Conservation (phyloP, 768 basidiomycete species). For the Cystobasidium ongulense region DNA sequence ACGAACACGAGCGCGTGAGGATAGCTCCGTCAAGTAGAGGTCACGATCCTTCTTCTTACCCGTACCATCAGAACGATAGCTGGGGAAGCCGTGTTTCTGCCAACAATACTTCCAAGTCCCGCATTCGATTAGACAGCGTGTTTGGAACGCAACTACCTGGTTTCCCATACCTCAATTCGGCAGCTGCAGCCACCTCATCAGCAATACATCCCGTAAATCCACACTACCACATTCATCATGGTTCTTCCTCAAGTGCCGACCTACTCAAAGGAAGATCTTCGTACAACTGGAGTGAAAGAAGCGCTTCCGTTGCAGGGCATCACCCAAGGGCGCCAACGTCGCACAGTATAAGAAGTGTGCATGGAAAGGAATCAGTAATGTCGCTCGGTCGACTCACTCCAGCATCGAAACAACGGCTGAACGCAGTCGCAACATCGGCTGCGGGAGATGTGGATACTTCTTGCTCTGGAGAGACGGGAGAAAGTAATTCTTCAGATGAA, state of each 20-base stretch:
- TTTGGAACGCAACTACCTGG: slow-evolving; percentile 21
- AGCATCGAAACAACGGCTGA: not conserved
- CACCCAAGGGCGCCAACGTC: not conserved
- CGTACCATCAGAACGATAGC: not conserved
- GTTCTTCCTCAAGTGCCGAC: not conserved
- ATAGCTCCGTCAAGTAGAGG: not conserved
- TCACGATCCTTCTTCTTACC: not conserved
- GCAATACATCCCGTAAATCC: slow-evolving; percentile 3
- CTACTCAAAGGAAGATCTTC: slow-evolving; percentile 1
- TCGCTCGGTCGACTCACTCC: not conserved
- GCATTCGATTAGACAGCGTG: slow-evolving; percentile 22
- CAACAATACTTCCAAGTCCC: not conserved
- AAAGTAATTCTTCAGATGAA: slow-evolving; percentile 27
- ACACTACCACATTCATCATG: not conserved
- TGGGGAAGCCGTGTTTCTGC: not conserved
- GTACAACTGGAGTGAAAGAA: slow-evolving; percentile 5
- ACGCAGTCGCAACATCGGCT: not conserved
- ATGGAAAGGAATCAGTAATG: not conserved
- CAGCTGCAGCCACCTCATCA: slow-evolving; percentile 26
- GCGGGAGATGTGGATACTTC: slow-evolving; percentile 14
- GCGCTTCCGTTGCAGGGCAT: not conserved
- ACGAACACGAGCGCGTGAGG: not conserved
- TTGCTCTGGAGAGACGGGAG: slow-evolving; percentile 27
- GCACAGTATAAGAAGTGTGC: not conserved
- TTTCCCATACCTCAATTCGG: slow-evolving; percentile 20